Base-by-base conservation (phyloP, 768 basidiomycete species). In the Hypholoma fasciculare region DNA sequence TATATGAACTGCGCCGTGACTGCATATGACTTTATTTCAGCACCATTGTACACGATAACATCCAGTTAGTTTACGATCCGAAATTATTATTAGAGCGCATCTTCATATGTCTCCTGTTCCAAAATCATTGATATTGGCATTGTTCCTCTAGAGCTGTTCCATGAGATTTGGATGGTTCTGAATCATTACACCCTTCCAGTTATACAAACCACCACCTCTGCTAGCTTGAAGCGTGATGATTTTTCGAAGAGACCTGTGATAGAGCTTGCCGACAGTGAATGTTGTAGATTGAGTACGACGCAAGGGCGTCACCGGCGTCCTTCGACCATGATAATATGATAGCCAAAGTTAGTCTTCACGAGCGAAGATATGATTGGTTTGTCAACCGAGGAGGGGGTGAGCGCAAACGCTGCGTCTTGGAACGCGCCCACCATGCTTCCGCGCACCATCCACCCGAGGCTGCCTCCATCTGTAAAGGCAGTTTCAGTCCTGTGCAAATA, bases 261-360 rank as follows among this genome's bases (percentile, higher is more conserved):
- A 13, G 44, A 23, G 23, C 23, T 23, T 23, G 23, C 23, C n/a
- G n/a, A n/a, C n/a, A n/a, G n/a, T 23, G 23, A 23, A 23, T 23
- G 23, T 23, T 23, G 23, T 4, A 23, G 17, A 12, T 46, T 23
- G 44, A 7, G 11, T 23, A 19, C 43, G 48, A 61, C 73, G 30
- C 30, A 34, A 34, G 30, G 6, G 30, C 30, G 6, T 34, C 62
- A 80, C 51, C 89, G 83, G 38, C 92, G 83, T 16, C 90, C 92
- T 74, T 94, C 92, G 7, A 93, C 92, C 90, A 94, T 91, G 70
- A 94, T 93, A 65, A 94, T 87, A 69, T 94, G 92, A 72, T 94
- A 94, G 13, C 92, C 92, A 66, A 87, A 87, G 60, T 81, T 83
- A 6, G 92, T 94, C 74, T 93, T 94, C 36, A 94, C 87, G 49